Evolutionary conservation across 2,329 filamentous ascomycete genomes (phyloP), one percentile per base, ranked within the genome.

Genomic region (Epichloe scottii): DNA sequence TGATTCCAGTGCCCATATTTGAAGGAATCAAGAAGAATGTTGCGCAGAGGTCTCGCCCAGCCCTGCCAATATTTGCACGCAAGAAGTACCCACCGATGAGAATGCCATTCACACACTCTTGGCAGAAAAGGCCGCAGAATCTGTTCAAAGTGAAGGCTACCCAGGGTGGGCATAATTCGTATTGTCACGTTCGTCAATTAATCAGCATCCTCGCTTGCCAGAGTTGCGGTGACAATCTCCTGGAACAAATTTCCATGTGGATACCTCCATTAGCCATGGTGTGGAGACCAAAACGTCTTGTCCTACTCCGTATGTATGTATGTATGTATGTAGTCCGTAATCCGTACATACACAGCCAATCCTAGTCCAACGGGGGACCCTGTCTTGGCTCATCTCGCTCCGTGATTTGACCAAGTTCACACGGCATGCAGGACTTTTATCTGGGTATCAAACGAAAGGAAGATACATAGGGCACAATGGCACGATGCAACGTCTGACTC

Each of bases 161-260:
- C n/a, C n/a, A n/a, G n/a, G n/a, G n/a, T n/a, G 30, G 30, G 30
- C 30, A 11, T 11, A 30, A 30, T 30, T 30, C 10, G 30, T 30
- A 11, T 10, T 30, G 26, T 30, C 26, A 30, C 26, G 1, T 30
- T 30, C 1, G 26, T 26, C 21, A 15, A 6, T 23, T 14, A 42
- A 15, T 42, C n/a, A 45, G 5, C 21, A 17, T 46, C 30, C 30
- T 3, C 6, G 23, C 4, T 17, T 19, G 44, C 30, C 21, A 44
- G 50, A 48, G 6, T 51, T 48, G 45, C 30, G 45, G 50, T 51
- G 38, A 51, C 45, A 41, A 14, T 38, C 39, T 23, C 11, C n/a
- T 48, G 37, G 12, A 44, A 40, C 47, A 23, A 21, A 12, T 10
- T 15, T 49, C 39, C 5, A 17, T 35, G 47, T 49, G 40, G 47